These are phyloP conservation scores for Fusarium armeniacum DNA, from an alignment of 2,329 filamentous ascomycete genomes.

Conservation along the genomic window DNA sequence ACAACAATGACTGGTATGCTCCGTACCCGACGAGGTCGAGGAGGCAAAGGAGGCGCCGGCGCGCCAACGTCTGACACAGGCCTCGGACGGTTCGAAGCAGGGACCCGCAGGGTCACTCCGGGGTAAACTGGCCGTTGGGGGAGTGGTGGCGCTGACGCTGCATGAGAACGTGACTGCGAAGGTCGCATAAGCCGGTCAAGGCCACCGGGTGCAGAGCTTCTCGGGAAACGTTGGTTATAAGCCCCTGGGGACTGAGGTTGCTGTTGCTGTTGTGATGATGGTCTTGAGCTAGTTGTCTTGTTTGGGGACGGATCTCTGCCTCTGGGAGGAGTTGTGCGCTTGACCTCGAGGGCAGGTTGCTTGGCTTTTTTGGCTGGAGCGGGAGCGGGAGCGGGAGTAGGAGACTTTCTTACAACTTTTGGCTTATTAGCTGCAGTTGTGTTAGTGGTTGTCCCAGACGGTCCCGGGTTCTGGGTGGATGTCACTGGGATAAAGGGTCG, in stretches of 20 bases:
- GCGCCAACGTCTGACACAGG: constrained; percentile 46
- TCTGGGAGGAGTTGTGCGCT: constrained; percentile 35
- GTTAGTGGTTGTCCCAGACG: constrained; percentile 5
- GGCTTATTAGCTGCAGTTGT: constrained; percentile 26
- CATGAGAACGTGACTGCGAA: constrained; percentile 20
- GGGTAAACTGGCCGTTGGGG: constrained; percentile 35
- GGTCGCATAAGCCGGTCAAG: constrained; percentile 17
- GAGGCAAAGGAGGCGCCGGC: constrained; percentile 47
- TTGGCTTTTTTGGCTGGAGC: constrained; percentile 30
- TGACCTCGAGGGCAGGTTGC: constrained; percentile 35
- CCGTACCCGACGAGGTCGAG: constrained; percentile 46
- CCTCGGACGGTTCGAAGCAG: constrained; percentile 18
- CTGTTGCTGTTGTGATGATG: constrained; percentile 1
- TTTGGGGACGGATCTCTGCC: constrained; percentile 46
- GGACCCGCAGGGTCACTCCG: constrained; percentile 25
- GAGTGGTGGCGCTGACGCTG: constrained; percentile 27
- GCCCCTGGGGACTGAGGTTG: constrained; percentile 13
- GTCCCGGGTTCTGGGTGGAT: constrained; percentile 26
- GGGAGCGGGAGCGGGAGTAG: constrained; percentile 10
- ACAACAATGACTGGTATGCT: constrained; percentile 52
- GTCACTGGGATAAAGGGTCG: constrained; percentile 54
- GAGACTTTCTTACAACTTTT: constrained; percentile 38
- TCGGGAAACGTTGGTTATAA: constrained; percentile 15
- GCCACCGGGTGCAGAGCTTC: constrained; percentile 12
- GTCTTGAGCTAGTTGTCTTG: constrained; percentile 28